Conservation (phyloP, 768 basidiomycete species). For the Phanerodontia chrysosporium region DNA sequence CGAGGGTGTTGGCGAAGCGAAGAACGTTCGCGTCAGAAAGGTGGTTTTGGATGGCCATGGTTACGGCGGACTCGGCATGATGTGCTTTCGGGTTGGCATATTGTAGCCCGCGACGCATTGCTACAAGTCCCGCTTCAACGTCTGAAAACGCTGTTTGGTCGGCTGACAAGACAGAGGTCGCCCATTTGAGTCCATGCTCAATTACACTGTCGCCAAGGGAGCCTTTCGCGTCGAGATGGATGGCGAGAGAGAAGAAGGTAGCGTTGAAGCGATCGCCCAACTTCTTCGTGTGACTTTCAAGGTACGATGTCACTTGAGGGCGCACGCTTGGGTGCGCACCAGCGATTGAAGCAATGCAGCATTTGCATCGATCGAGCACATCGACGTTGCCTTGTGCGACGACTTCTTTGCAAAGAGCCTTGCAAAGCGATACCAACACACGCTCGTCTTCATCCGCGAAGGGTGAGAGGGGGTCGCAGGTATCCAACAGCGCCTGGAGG, state of each 20-base stretch:
- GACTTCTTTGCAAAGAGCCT: not conserved
- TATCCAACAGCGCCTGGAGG: slow-evolving; percentile 4
- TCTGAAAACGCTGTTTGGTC: slow-evolving; percentile 13
- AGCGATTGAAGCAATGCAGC: not conserved
- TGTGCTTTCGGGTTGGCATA: slow-evolving; percentile 42
- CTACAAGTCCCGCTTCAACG: not conserved
- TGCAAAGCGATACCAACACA: not conserved
- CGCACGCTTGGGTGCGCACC: not conserved
- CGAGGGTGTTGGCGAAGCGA: slow-evolving; percentile 26
- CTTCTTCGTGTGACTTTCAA: not conserved
- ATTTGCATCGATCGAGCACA: not conserved
- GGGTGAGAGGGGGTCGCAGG: not conserved
- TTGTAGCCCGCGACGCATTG: not conserved
- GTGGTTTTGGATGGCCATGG: slow-evolving; percentile 57
- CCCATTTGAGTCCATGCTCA: slow-evolving; percentile 50
- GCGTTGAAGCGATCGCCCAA: not conserved
- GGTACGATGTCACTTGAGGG: not conserved
- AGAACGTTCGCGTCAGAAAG: slow-evolving; percentile 35
- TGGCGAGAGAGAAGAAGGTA: not conserved
- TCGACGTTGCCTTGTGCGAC: not conserved
- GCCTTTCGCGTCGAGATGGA: not conserved
- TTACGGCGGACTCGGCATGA: slow-evolving; percentile 68
- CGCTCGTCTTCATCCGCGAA: not conserved
- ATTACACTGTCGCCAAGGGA: slow-evolving; percentile 23
- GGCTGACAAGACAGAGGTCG: slow-evolving; percentile 41